These are phyloP conservation scores for Aquanectria penicillioides DNA, from an alignment of 2,329 filamentous ascomycete genomes.

Conservation along the genomic window DNA sequence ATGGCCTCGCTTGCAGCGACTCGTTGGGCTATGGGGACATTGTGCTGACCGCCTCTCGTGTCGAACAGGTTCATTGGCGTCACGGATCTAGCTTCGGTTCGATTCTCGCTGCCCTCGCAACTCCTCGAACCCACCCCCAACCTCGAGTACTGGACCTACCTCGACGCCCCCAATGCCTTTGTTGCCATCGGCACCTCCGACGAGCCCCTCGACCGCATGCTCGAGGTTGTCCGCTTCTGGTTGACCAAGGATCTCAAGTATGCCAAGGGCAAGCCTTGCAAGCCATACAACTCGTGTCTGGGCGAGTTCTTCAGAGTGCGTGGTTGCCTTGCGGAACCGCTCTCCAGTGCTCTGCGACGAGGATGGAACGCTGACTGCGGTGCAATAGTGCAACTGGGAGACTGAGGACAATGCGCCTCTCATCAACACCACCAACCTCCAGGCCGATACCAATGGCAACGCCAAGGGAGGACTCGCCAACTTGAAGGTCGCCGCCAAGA, in stretches of 20 bases:
- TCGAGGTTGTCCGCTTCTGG: conserved; percentile 96
- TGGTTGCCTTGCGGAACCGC: too few species aligned
- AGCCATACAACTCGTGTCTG: conserved; percentile 96
- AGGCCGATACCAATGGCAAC: conserved; percentile 45
- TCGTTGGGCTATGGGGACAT: conserved; percentile 10
- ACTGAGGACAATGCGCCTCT: conserved; percentile 80
- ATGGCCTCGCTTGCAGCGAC: conserved; percentile 12
- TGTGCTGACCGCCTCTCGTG: conserved; percentile 41
- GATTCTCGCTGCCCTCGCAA: conserved; percentile 95
- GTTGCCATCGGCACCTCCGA: conserved; percentile 86
- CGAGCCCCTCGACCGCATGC: conserved; percentile 90
- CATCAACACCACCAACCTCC: conserved; percentile 63
- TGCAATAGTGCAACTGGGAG: conserved; percentile 94
- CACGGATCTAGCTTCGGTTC: conserved; percentile 91
- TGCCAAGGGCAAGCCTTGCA: conserved; percentile 97
- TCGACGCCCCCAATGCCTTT: conserved; percentile 94
- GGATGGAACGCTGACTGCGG: conserved; percentile 25
- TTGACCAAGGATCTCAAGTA: conserved; percentile 99
- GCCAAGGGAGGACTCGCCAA: conserved; percentile 58
- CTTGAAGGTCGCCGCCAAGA: conserved; percentile 56
- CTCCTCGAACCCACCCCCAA: conserved; percentile 96
- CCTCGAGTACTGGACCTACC: conserved; percentile 98
- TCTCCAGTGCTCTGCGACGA: not conserved
- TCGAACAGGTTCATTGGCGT: conserved; percentile 90
- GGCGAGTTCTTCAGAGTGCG: conserved; percentile 96